A percentile compares a stretch with the other conserved stretches of the same genome.
Evolutionary conservation across 441 rosid species (phyloP).

Genomic region (Euphorbia schlechtendalii): DNA sequence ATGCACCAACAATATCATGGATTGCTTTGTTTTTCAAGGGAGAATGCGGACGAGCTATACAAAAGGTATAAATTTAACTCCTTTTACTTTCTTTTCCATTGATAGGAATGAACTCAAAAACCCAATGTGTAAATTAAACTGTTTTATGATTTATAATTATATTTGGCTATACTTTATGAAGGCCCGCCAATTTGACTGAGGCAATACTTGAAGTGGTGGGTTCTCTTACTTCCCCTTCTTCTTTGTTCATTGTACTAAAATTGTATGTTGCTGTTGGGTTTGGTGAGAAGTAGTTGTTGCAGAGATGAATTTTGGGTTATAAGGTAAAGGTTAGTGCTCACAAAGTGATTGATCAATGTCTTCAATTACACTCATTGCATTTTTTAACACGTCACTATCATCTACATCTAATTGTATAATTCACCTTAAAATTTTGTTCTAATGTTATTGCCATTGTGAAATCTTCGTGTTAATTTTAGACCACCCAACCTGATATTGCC

Average conservation of each 20-base stretch:
- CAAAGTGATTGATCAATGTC: slow-evolving; percentile 27
- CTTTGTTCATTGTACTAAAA: not conserved
- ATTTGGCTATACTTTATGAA: slow-evolving; percentile 4
- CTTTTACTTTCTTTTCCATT: no score
- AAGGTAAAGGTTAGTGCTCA: slow-evolving; percentile 35
- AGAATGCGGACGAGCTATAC: no score
- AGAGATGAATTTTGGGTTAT: slow-evolving; percentile 28
- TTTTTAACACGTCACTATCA: slow-evolving; percentile 25
- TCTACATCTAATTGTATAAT: slow-evolving; percentile 35
- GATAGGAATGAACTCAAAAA: no score
- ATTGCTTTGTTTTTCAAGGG: no score
- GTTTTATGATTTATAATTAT: no score
- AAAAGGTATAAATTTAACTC: no score
- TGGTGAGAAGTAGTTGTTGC: slow-evolving; percentile 46
- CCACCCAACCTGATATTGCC: slow-evolving; percentile 25
- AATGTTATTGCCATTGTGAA: slow-evolving; percentile 26
- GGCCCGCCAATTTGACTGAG: slow-evolving; percentile 18
- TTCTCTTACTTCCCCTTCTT: not conserved
- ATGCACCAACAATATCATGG: no score
- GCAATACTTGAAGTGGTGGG: not conserved
- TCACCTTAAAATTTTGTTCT: slow-evolving; percentile 45
- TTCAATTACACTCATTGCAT: slow-evolving; percentile 48
- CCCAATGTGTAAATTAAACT: no score
- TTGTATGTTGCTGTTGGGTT: slow-evolving; percentile 18
- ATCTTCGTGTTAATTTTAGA: slow-evolving; percentile 14